A percentile compares a stretch with the other conserved stretches of the same genome.
phyloP scores from a whole-genome alignment of 2,329 filamentous ascomycete genomes.

The Tolypocladium inflatum region DNA sequence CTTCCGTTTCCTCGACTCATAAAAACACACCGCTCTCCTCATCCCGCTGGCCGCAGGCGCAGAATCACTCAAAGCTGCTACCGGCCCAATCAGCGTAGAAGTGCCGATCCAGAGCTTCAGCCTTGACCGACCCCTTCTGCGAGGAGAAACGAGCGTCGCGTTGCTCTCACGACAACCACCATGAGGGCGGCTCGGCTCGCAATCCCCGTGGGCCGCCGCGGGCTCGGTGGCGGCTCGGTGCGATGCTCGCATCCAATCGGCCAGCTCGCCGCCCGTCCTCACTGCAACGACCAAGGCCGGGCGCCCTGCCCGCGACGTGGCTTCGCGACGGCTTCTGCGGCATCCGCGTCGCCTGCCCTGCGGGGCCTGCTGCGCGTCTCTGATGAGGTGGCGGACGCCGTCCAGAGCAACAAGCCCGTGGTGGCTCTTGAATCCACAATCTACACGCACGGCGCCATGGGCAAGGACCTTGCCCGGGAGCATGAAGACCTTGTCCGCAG shows the following conservation, averaged over 20 bases:
- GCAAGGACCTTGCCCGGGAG: slow-evolving; percentile 63
- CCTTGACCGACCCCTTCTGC: neutral
- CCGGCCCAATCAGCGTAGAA: neutral
- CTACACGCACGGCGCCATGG: slow-evolving; percentile 87
- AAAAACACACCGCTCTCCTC: neutral
- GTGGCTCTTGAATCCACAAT: slow-evolving; percentile 94
- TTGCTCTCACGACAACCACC: neutral
- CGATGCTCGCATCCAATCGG: neutral
- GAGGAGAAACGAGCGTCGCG: neutral
- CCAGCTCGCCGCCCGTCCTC: neutral
- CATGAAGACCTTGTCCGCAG: slow-evolving; percentile 74
- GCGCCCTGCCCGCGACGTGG: neutral
- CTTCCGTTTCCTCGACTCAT: neutral
- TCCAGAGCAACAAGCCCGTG: slow-evolving; percentile 66
- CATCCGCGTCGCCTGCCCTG: neutral
- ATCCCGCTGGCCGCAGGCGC: neutral
- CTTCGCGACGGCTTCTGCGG: neutral
- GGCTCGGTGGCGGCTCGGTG: neutral
- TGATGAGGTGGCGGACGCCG: slow-evolving; percentile 71
- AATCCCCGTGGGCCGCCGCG: neutral
- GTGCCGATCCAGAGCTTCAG: neutral
- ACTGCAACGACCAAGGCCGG: neutral
- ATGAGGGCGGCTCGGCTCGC: slow-evolving; percentile 6
- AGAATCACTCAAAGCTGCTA: neutral
- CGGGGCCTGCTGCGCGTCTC: slow-evolving; percentile 55